Evolutionary conservation across 2,329 filamentous ascomycete species (phyloP), one percentile per base, ranked within the genome.

Genomic region (Cladophialophora bantiana): DNA sequence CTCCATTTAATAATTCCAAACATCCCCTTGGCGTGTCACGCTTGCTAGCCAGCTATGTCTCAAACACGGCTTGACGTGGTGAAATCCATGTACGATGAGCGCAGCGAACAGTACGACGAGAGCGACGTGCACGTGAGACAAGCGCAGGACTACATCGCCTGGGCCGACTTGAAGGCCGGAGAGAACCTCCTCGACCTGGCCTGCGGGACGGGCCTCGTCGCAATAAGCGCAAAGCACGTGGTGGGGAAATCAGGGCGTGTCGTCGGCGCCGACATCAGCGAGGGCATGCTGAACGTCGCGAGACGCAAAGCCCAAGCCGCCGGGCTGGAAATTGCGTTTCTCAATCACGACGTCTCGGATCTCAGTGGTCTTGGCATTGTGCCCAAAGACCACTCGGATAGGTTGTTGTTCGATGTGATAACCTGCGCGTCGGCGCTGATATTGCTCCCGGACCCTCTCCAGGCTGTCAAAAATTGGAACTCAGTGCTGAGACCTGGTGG

Each of bases 181-280:
- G 76, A 81, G 59, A 65, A 76, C 26, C 71, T 83, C n/a, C 76
- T 83, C 12, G 81, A 83, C 62, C 74, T 83, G 15, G 81, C 81
- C 5, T 82, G 80, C 66, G 81, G 81, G 3, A 83, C 81, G 5
- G 82, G 81, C 4, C 76, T 83, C 0, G 73, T 82, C 15, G 77
- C 77, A 0, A 77, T 81, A 65, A 73, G 75, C 7, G 78, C 78
- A 32, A 75, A 77, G 26, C 72, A 78, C 10, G 73, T 69, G 7
- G 79, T 82, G 2, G 79, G 79, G 0, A 64, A 74, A 5, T 65
- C 70, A 5, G 80, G 80, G 9, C 63, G 66, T 12, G 79, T 83
- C 1, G 64, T 79, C 6, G 81, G 80, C 26, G 68, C 83, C 50
- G 81, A 83, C 65, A 74, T 83, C 42, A 77, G 73, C 63, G 65